Evolutionary conservation across 192 early-diverging fungal genomes (phyloP).

Genomic region (Pilobolus umbonatus): DNA sequence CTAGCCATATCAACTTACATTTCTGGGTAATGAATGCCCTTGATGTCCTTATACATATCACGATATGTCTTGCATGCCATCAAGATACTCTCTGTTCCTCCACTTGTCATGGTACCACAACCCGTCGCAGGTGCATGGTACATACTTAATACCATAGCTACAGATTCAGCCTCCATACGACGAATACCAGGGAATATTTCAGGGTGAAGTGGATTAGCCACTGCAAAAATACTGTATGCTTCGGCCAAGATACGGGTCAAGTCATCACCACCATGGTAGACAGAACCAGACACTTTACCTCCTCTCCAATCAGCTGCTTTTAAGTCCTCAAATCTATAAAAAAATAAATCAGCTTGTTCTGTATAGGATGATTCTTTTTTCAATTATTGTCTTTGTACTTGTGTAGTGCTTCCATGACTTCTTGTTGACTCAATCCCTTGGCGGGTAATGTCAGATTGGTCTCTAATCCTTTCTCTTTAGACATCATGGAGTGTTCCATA

Average conservation of each 20-base stretch:
- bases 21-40: conserved; percentile 85
- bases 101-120: conserved; percentile 87
- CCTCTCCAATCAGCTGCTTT: conserved; percentile 72
- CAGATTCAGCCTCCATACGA: conserved; percentile 92
- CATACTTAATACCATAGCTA: conserved; percentile 85
- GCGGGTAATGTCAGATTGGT: conserved; percentile 65
- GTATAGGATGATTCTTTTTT: conserved; percentile 1
- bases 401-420: conserved; percentile 57
- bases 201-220: conserved; percentile 90
- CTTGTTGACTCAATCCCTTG: conserved; percentile 55
- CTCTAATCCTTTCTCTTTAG: conserved; percentile 54
- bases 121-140: conserved; percentile 72
- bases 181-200: conserved; percentile 94
- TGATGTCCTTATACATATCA: conserved; percentile 71
- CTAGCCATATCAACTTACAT: conserved; percentile 55
- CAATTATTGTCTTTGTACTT: conserved; percentile 35
- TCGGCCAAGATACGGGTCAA: conserved; percentile 68
- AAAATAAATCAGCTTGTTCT: not conserved
- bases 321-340: conserved; percentile 33
- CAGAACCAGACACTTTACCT: conserved; percentile 82
- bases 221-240: conserved; percentile 78
- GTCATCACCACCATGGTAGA: conserved; percentile 91
- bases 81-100: conserved; percentile 91
- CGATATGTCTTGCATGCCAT: conserved; percentile 95
- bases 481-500: conserved; percentile 75